Percentiles rank a stretch among this genome's conserved stretches.
phyloP scores from a whole-genome alignment of 805 yeast species.

The Pichia thaimueangensis region DNA sequence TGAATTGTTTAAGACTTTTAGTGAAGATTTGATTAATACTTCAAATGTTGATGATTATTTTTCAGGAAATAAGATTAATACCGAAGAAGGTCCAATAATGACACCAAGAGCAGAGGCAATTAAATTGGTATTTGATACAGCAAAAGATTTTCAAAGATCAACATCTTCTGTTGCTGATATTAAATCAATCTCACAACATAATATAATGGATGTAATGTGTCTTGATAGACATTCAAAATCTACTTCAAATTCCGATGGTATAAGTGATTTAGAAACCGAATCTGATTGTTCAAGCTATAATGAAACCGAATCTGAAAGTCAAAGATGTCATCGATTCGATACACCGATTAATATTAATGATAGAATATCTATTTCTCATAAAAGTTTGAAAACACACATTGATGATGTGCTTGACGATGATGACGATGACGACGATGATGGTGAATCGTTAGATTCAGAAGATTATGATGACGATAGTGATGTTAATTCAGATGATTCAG shows the following conservation, averaged over 20 bases:
- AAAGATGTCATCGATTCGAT: background rate
- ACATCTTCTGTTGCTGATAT: background rate
- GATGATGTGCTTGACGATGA: no score
- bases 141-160: constrained; percentile 24
- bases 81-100: constrained; percentile 11
- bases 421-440: constrained; percentile 17
- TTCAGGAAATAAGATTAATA: constrained; percentile 11
- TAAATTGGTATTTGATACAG: constrained; percentile 32
- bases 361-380: constrained; percentile 6
- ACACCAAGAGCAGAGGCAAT: constrained; percentile 37
- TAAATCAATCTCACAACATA: background rate
- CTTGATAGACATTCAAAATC: constrained; percentile 3
- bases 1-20: constrained; percentile 23
- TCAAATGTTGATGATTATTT: constrained; percentile 20
- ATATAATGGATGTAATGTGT: constrained; percentile 10
- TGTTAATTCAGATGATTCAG: constrained; percentile 9
- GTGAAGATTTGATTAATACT: constrained; percentile 21
- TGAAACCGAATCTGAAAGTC: background rate
- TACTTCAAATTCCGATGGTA: constrained; percentile 9
- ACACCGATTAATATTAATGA: constrained; percentile 6
- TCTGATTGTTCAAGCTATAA: constrained; percentile 13
- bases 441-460: constrained; percentile 11
- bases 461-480: constrained; percentile 15
- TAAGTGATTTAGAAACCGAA: constrained; percentile 17
- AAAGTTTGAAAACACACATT: no score